Evolutionary conservation across 1,139 yeast species (phyloP), one percentile per base, ranked within the genome.

Genomic region (Pneumocystis oryctolagi): DNA sequence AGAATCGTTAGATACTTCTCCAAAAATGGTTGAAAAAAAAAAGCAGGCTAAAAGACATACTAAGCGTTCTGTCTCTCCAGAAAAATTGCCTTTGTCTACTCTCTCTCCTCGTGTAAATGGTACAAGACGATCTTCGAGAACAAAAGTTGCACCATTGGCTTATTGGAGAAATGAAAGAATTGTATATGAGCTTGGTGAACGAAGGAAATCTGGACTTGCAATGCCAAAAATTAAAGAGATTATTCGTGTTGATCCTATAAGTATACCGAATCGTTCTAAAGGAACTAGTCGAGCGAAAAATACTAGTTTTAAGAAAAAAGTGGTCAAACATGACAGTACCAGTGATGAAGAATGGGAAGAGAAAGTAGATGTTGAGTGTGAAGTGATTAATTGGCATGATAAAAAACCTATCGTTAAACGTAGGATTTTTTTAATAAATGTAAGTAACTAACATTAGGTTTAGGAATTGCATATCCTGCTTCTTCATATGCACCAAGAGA

Each of bases 81-180:
- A 18, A 32, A 14, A 18, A 31, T 31, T 58, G 34, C n/a, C 53
- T 25, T 20, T 37, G 31, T 18, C 56, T 32, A 18, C 25, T 5
- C 68, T 60, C 55, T 31, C 31, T 12, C 14, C 31, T 55, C 55
- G 30, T 47, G 30, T 47, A 25, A 47, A 47, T 6, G 68, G 67
- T n/a, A 59, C 69, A 30, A 69, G 87, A 66, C 74, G 82, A 66
- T 86, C 96, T 0, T 78, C 79, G 59, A 78, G 96, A 69, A 80
- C 82, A 0, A 80, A 81, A 67, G 79, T 87, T 6, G 82, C 85
- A 1, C 95, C 96, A 0, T 75, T 89, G 67, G 92, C 89, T 12
- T 87, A 79, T 71, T 89, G 97, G 96, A 81, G 87, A 72, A 87
- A 86, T 70, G 96, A 89, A 72, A 78, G 84, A 65, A 80, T 86